These are phyloP conservation scores for Crassisporium funariophilum DNA, from an alignment of 768 basidiomycete species.

Conservation along the genomic window DNA sequence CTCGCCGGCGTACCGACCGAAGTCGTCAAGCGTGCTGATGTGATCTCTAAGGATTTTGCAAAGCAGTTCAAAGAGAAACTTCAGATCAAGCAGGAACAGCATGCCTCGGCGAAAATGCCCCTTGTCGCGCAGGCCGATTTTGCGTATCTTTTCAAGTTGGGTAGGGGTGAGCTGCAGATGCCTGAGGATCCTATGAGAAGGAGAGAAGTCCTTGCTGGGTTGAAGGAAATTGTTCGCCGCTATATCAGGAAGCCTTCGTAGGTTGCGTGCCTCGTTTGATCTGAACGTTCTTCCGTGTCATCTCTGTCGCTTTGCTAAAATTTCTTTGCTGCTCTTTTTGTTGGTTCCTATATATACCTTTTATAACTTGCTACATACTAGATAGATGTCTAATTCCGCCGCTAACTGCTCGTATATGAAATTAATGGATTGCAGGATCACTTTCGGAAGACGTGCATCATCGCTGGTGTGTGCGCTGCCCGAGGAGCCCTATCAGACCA, in stretches of 20 bases:
- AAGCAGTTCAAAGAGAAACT: slow-evolving; percentile 83
- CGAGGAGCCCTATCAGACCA: too few species aligned
- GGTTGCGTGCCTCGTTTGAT: too few species aligned
- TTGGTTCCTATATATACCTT: too few species aligned
- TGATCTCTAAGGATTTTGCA: slow-evolving; percentile 85
- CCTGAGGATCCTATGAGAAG: slow-evolving; percentile 56
- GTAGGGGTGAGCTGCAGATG: slow-evolving; percentile 51
- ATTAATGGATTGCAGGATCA: too few species aligned
- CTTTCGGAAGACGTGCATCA: too few species aligned
- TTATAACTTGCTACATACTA: too few species aligned
- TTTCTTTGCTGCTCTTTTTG: too few species aligned
- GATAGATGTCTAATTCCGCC: too few species aligned
- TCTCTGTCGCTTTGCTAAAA: too few species aligned
- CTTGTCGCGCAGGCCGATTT: slow-evolving; percentile 90
- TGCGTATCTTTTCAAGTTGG: slow-evolving; percentile 70
- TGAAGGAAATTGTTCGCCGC: slow-evolving; percentile 42
- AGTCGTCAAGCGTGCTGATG: slow-evolving; percentile 87
- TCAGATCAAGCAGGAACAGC: slow-evolving; percentile 59
- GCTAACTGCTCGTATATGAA: too few species aligned
- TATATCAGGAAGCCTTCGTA: slow-evolving; percentile 15
- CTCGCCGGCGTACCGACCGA: slow-evolving; percentile 87
- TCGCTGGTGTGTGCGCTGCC: too few species aligned
- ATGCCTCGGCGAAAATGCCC: slow-evolving; percentile 63
- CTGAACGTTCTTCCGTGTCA: too few species aligned
- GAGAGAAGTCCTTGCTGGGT: slow-evolving; percentile 51